Conservation (phyloP, 1,284 basidiomycete species). For the Naganishia cerealis region DNA sequence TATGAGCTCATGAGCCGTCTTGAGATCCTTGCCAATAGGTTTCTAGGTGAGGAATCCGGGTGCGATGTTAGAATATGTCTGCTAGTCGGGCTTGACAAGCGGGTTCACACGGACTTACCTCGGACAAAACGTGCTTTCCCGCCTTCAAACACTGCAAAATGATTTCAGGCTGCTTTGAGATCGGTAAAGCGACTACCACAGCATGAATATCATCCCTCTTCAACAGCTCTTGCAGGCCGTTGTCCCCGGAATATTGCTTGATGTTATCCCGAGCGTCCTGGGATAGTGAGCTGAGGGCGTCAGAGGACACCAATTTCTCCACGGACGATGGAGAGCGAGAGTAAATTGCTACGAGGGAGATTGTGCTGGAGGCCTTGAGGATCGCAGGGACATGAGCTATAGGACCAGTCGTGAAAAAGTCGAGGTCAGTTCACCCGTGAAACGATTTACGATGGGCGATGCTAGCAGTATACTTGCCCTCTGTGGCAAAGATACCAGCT, state of each 20-base stretch:
- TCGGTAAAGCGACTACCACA: slow-evolving; percentile 75
- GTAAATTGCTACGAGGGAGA: slow-evolving; percentile 67
- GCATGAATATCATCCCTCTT: slow-evolving; percentile 65
- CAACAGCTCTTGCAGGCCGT: slow-evolving; percentile 65
- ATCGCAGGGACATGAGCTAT: slow-evolving; percentile 71
- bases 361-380: slow-evolving; percentile 57
- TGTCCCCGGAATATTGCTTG: slow-evolving; percentile 62
- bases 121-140: slow-evolving; percentile 78
- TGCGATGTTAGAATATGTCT: neutral
- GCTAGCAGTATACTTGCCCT: slow-evolving; percentile 17
- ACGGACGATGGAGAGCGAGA: slow-evolving; percentile 71
- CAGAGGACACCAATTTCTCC: slow-evolving; percentile 53
- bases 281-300: slow-evolving; percentile 42
- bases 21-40: slow-evolving; percentile 73
- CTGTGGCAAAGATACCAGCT: slow-evolving; percentile 47
- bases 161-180: slow-evolving; percentile 68
- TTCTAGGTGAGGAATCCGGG: slow-evolving; percentile 60
- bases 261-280: slow-evolving; percentile 45
- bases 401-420: slow-evolving; percentile 1
- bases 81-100: neutral
- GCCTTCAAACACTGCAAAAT: slow-evolving; percentile 61
- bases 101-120: slow-evolving; percentile 32
- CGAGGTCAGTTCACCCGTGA: neutral
- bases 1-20: slow-evolving; percentile 65
- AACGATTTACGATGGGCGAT: neutral